Conservation (phyloP, 768 basidiomycete genomes). For the Boletales sp. region DNA sequence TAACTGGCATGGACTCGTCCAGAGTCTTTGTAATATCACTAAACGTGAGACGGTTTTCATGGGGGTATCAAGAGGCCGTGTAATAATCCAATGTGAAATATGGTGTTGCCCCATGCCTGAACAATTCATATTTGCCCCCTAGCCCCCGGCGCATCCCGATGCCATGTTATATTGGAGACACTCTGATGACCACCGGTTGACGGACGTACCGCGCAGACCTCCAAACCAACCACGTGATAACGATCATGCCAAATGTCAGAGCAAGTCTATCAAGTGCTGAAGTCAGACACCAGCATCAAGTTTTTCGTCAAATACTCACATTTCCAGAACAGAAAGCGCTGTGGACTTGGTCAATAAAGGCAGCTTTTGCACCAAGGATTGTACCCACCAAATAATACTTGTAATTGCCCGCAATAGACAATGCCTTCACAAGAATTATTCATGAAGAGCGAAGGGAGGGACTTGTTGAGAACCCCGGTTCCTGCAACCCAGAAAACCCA, state of each 20-base stretch:
- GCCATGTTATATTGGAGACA: conserved; percentile 17
- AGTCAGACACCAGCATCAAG: conserved; percentile 2
- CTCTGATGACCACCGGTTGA: conserved; percentile 28
- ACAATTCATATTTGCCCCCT: background rate
- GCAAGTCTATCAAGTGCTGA: conserved; percentile 33
- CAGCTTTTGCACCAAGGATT: background rate
- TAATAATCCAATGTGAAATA: too few species aligned
- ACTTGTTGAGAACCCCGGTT: conserved; percentile 47
- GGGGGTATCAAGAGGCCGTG: too few species aligned
- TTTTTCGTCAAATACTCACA: conserved; percentile 33
- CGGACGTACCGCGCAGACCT: conserved; percentile 41
- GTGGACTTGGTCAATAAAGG: conserved; percentile 6
- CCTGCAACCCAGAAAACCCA: conserved; percentile 62
- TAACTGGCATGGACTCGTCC: too few species aligned
- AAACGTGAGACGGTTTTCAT: background rate
- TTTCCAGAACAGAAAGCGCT: conserved; percentile 52
- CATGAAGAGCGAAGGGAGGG: conserved; percentile 43
- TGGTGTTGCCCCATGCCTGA: too few species aligned
- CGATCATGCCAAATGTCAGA: conserved; percentile 46
- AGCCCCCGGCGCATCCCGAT: conserved; percentile 1
- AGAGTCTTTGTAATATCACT: background rate
- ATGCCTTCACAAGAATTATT: conserved; percentile 37
- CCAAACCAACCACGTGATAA: conserved; percentile 51
- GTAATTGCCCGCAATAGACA: conserved; percentile 57
- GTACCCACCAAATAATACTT: conserved; percentile 47